These are phyloP conservation scores for Phaeosphaeriaceae sp. DNA, from an alignment of 2,329 filamentous ascomycete genomes.

Conservation along the genomic window DNA sequence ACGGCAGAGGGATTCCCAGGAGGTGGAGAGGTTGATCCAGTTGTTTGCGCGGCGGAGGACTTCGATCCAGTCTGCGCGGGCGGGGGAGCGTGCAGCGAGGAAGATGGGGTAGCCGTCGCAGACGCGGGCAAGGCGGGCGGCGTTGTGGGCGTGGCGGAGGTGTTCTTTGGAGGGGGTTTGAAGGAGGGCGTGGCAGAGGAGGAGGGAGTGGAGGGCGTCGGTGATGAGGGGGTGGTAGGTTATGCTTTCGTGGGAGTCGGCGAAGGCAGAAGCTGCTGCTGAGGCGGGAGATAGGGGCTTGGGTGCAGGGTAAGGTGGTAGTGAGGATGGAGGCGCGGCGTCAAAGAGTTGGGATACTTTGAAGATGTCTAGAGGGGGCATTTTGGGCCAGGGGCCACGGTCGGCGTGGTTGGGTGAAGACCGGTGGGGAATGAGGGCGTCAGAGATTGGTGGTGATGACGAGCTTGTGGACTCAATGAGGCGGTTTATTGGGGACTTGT, in stretches of 20 bases:
- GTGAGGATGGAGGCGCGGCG: constrained; percentile 67
- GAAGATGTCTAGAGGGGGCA: constrained; percentile 59
- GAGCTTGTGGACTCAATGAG: constrained; percentile 33
- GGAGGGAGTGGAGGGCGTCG: constrained; percentile 77
- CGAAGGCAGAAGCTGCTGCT: constrained; percentile 45
- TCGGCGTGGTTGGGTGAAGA: constrained; percentile 35
- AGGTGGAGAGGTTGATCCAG: constrained; percentile 69
- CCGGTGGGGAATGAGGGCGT: constrained; percentile 55
- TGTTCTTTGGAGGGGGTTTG: constrained; percentile 81
- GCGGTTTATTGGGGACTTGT: constrained; percentile 27
- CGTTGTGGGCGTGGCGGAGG: constrained; percentile 81
- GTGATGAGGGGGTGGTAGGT: constrained; percentile 83
- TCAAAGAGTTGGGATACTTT: constrained; percentile 72
- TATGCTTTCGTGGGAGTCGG: constrained; percentile 66
- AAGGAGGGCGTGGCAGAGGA: constrained; percentile 78
- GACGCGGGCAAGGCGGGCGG: constrained; percentile 74
- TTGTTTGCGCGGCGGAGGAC: constrained; percentile 71
- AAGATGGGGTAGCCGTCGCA: constrained; percentile 84
- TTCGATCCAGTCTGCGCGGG: constrained; percentile 81
- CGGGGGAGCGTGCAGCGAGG: constrained; percentile 71
- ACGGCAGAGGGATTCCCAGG: constrained; percentile 74
- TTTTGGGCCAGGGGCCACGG: constrained; percentile 52
- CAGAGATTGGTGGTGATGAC: constrained; percentile 33
- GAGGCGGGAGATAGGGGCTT: constrained; percentile 33
- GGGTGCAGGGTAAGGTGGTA: constrained; percentile 69